A percentile compares a stretch with the other conserved stretches of the same genome.
Conservation (phyloP, 73 alveolate genomes). For the Uronychia setigera region DNA sequence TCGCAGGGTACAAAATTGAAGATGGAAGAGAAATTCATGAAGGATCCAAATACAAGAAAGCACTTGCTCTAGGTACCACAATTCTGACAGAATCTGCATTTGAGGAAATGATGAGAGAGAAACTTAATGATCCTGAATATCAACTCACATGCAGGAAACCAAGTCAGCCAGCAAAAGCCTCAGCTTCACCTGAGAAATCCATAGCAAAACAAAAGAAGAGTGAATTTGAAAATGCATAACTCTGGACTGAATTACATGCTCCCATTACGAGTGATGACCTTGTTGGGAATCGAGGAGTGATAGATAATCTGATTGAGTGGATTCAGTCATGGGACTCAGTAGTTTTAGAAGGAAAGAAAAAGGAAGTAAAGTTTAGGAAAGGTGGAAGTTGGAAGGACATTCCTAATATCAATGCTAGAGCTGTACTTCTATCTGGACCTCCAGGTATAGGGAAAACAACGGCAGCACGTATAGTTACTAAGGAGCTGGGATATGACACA, state of each 20-base stretch:
- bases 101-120: conserved; percentile 71
- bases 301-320: conserved; percentile 93
- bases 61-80: conserved; percentile 69
- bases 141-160: conserved; percentile 7
- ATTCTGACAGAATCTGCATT: conserved; percentile 80
- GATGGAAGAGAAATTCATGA: conserved; percentile 96
- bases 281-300: conserved; percentile 88
- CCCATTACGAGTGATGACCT: conserved; percentile 88
- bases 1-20: conserved; percentile 91
- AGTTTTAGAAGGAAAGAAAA: conserved; percentile 80
- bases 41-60: conserved; percentile 93
- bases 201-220: too few species aligned
- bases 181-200: too few species aligned
- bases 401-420: conserved; percentile 96
- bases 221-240: too few species aligned
- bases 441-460: conserved; percentile 99
- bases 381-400: conserved; percentile 67
- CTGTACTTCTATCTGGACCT: conserved; percentile 98
- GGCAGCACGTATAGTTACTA: conserved; percentile 91
- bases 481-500: conserved; percentile 86
- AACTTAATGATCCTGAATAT: conserved; percentile 46
- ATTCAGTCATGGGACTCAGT: conserved; percentile 97
- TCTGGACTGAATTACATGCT: conserved; percentile 96
- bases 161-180: neutral
- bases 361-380: conserved; percentile 74